Conservation (phyloP, 2,329 filamentous ascomycete species). For the Colletotrichum kahawae region DNA sequence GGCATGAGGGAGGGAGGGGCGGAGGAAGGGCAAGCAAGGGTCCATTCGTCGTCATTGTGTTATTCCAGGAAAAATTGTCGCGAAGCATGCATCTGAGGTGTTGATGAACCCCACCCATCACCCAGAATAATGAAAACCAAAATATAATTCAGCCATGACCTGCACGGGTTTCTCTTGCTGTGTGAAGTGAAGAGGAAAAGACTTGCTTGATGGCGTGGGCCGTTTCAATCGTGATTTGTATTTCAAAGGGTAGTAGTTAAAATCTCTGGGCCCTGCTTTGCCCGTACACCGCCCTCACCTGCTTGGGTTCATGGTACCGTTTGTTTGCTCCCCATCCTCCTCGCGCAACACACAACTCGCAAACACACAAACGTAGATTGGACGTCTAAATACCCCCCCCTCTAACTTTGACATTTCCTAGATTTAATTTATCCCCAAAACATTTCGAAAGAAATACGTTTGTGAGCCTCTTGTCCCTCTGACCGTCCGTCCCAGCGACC, state of each 20-base stretch:
- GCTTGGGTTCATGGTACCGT: constrained; percentile 2
- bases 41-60: neutral
- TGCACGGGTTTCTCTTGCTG: neutral
- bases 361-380: neutral
- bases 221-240: constrained; percentile 11
- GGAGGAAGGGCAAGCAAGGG: neutral
- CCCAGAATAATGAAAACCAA: constrained; percentile 8
- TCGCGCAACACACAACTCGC: neutral
- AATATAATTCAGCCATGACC: neutral
- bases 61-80: constrained; percentile 2
- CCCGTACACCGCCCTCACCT: neutral
- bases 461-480: neutral
- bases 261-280: constrained; percentile 6
- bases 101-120: neutral
- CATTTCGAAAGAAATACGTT: neutral
- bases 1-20: neutral
- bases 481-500: neutral
- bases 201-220: neutral
- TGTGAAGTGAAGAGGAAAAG: neutral
- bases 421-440: neutral
- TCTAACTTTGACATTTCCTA: neutral
- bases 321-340: neutral
- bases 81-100: neutral
- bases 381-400: constrained; percentile 2
- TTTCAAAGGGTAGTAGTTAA: neutral